A percentile compares a stretch with the other conserved stretches of the same genome.
Conservation (phyloP, 106 monocot species). For the Phalaenopsis equestris region DNA sequence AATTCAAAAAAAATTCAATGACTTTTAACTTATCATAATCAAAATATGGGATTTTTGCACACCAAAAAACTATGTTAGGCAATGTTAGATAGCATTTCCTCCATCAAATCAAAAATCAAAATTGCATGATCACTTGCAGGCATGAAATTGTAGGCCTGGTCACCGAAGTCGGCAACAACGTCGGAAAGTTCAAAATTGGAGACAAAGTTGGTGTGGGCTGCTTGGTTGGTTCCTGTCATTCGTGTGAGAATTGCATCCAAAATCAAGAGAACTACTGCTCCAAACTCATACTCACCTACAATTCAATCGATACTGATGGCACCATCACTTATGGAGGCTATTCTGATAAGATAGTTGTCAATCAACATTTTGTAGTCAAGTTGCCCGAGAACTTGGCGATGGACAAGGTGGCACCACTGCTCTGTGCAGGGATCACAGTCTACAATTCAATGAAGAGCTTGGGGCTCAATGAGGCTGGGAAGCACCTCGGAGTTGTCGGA, state of each 20-base stretch:
- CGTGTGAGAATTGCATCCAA: conserved; percentile 40
- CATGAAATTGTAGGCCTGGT: conserved; percentile 71
- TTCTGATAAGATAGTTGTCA: conserved; percentile 46
- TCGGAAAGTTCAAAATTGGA: conserved; percentile 52
- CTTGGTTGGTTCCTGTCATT: conserved; percentile 50
- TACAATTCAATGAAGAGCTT: conserved; percentile 64
- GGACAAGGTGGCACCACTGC: conserved; percentile 60
- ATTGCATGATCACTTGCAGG: conserved; percentile 21
- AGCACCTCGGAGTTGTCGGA: conserved; percentile 61
- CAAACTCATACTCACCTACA: conserved; percentile 28
- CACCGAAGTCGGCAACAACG: conserved; percentile 53
- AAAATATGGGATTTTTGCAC: too few relatives aligned
- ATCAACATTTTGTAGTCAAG: conserved; percentile 43
- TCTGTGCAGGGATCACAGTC: conserved; percentile 64
- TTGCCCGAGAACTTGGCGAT: conserved; percentile 52
- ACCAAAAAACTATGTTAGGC: too few relatives aligned
- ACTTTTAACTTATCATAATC: too few relatives aligned
- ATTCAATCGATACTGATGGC: conserved; percentile 31
- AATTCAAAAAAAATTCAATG: too few relatives aligned
- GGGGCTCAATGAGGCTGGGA: conserved; percentile 43
- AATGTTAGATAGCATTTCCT: too few relatives aligned
- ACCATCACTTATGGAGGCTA: conserved; percentile 55
- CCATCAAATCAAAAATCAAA: not conserved
- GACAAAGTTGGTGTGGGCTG: conserved; percentile 69
- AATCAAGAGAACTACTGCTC: conserved; percentile 63